Percentiles rank a stretch among this genome's conserved stretches.
These are phyloP conservation scores for Lagenaria siceraria DNA, from an alignment of 306 rosid genomes.

Conservation along the genomic window DNA sequence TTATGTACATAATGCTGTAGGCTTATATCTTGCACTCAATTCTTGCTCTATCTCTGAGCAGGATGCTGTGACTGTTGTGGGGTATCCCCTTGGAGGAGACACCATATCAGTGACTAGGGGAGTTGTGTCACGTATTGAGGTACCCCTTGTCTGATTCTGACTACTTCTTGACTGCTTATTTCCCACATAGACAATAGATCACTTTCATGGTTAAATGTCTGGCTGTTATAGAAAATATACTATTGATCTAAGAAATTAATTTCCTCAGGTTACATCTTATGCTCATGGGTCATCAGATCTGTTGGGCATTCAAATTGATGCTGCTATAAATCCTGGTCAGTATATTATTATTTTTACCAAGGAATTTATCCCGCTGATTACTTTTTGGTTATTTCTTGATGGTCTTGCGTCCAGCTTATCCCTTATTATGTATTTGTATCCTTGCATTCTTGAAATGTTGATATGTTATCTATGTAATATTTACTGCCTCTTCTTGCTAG, in stretches of 20 bases:
- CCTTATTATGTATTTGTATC: background rate
- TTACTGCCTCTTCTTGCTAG: constrained; percentile 28
- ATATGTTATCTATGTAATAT: constrained; percentile 18
- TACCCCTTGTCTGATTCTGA: constrained; percentile 16
- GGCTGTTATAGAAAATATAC: background rate
- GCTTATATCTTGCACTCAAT: constrained; percentile 2
- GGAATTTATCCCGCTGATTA: background rate
- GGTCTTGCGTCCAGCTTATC: background rate
- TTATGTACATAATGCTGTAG: constrained; percentile 8
- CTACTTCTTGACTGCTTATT: background rate
- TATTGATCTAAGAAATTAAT: background rate
- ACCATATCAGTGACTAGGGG: constrained; percentile 98
- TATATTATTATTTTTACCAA: constrained; percentile 1
- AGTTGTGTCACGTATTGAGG: constrained; percentile 99
- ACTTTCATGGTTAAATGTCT: background rate
- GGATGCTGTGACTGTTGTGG: constrained; percentile 99
- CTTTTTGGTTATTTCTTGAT: background rate
- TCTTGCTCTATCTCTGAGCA: constrained; percentile 23
- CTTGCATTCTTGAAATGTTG: background rate
- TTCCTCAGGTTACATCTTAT: constrained; percentile 83
- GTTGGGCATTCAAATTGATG: constrained; percentile 96
- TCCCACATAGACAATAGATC: background rate
- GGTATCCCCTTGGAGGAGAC: constrained; percentile 99
- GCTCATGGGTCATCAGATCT: constrained; percentile 95
- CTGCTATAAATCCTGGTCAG: constrained; percentile 98